Conservation (phyloP, 225 moss, liverwort and hornwort genomes). For the Marchantia polymorpha region DNA sequence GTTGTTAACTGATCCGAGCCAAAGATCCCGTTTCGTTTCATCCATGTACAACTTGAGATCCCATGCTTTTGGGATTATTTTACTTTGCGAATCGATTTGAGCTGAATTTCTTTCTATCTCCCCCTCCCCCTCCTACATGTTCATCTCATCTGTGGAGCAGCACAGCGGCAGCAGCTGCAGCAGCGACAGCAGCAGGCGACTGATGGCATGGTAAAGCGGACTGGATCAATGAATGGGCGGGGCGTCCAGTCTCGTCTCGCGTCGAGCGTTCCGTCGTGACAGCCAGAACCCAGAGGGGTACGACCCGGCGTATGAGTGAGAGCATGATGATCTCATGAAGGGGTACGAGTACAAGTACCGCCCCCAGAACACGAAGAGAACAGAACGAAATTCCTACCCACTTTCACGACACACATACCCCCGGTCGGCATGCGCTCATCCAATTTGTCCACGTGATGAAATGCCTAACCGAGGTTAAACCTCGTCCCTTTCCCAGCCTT, state of each 20-base stretch:
- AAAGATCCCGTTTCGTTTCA: too few relatives aligned
- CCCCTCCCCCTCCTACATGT: too few relatives aligned
- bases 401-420: neutral
- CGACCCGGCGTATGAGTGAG: neutral
- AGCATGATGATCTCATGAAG: slow-evolving; percentile 2
- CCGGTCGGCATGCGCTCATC: neutral
- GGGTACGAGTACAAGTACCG: neutral
- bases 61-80: too few relatives aligned
- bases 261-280: neutral
- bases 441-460: neutral
- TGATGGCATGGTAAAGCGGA: neutral
- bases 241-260: neutral
- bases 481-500: neutral
- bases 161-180: too few relatives aligned
- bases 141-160: too few relatives aligned
- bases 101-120: too few relatives aligned
- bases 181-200: too few relatives aligned
- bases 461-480: neutral
- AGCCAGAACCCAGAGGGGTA: neutral
- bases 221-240: neutral
- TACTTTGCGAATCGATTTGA: too few relatives aligned
- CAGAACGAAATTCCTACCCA: neutral
- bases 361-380: neutral
- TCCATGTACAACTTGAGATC: too few relatives aligned
- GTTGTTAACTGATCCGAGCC: neutral